Percentiles rank a stretch among this genome's conserved stretches.
phyloP scores from a whole-genome alignment of 1,284 basidiomycete genomes.

The Volvariella volvacea region DNA sequence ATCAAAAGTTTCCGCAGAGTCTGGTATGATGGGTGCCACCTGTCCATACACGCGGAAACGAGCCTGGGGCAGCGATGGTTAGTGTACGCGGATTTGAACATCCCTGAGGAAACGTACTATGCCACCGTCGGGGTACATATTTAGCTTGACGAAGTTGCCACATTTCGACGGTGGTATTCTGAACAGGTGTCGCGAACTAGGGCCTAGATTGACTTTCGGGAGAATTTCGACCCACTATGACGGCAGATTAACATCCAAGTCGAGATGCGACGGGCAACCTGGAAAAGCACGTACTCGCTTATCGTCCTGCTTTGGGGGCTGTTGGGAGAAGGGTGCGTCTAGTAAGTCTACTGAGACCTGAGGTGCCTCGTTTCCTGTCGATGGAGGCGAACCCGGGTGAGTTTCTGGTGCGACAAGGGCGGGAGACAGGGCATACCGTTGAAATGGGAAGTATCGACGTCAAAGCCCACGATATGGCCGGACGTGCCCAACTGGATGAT shows the following conservation, averaged over 20 bases:
- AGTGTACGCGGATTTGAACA: constrained; percentile 7
- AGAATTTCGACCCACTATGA: constrained; percentile 78
- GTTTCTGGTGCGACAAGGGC: background rate
- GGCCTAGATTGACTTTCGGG: constrained; percentile 70
- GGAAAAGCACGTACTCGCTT: constrained; percentile 38
- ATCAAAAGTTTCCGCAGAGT: constrained; percentile 56
- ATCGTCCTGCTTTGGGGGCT: constrained; percentile 36
- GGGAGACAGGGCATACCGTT: constrained; percentile 53
- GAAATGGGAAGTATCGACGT: constrained; percentile 95
- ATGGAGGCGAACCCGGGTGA: constrained; percentile 6
- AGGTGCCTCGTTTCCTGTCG: constrained; percentile 83
- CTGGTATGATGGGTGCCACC: constrained; percentile 61
- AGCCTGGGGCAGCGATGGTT: constrained; percentile 42
- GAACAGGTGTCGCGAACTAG: constrained; percentile 84
- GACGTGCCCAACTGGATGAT: constrained; percentile 86
- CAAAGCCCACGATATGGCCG: constrained; percentile 79
- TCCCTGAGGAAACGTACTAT: constrained; percentile 51
- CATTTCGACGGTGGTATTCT: constrained; percentile 48
- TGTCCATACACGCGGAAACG: constrained; percentile 85
- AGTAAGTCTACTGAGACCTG: constrained; percentile 70
- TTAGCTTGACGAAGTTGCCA: constrained; percentile 83
- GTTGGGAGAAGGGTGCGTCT: constrained; percentile 37
- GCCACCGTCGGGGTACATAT: constrained; percentile 96
- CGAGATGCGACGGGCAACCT: background rate
- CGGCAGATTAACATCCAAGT: constrained; percentile 3